Conservation (phyloP, 306 rosid species). For the Glycyrrhiza uralensis region DNA sequence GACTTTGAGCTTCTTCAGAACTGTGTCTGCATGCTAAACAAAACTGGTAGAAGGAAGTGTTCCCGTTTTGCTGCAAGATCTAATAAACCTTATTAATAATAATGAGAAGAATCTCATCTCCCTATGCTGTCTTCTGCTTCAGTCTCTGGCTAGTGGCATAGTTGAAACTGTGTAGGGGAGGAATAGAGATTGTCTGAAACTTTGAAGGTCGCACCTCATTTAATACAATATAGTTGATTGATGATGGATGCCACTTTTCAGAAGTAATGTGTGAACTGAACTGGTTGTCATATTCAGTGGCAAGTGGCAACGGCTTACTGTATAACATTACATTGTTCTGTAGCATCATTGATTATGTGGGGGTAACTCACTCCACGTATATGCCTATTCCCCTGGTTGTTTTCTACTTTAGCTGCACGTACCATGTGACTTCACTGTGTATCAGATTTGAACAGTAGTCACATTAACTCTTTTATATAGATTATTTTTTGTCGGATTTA, state of each 20-base stretch:
- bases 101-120: background rate
- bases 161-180: slow-evolving; percentile 7
- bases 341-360: slow-evolving; percentile 10
- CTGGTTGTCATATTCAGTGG: background rate
- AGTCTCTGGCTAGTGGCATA: background rate
- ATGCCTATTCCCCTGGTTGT: background rate
- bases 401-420: background rate
- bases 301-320: slow-evolving; percentile 7
- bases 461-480: background rate
- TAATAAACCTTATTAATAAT: slow-evolving; percentile 62
- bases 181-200: slow-evolving; percentile 12
- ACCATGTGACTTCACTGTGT: background rate
- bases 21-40: slow-evolving; percentile 82
- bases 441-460: slow-evolving; percentile 15
- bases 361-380: background rate
- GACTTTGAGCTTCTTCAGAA: slow-evolving; percentile 90
- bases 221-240: slow-evolving; percentile 1
- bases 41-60: slow-evolving; percentile 71
- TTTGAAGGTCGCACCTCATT: background rate
- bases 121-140: background rate
- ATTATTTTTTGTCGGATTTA: background rate
- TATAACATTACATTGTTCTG: background rate
- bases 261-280: background rate
- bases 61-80: slow-evolving; percentile 81
- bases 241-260: background rate